Evolutionary conservation across 2,329 filamentous ascomycete species (phyloP).

Genomic region (Pseudogymnoascus sp.): DNA sequence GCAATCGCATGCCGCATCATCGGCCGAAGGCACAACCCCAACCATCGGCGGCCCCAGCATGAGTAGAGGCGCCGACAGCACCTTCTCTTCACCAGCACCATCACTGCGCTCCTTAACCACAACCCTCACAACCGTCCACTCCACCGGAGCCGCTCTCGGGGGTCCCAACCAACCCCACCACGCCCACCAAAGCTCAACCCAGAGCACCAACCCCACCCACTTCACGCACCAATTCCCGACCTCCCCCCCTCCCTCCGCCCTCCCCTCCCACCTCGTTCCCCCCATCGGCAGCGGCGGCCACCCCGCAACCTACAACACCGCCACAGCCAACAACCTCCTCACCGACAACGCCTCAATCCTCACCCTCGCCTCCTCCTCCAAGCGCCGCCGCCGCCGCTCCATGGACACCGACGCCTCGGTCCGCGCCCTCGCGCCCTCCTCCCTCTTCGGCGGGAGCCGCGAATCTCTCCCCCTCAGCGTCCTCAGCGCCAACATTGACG

Average conservation of each 20-base stretch:
- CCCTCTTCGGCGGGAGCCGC: slow-evolving; percentile 71
- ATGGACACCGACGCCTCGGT: slow-evolving; percentile 83
- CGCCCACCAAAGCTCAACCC: slow-evolving; percentile 21
- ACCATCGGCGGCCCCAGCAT: slow-evolving; percentile 58
- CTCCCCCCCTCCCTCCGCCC: slow-evolving; percentile 58
- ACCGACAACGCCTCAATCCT: slow-evolving; percentile 82
- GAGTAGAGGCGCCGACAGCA: slow-evolving; percentile 63
- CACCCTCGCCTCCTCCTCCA: slow-evolving; percentile 74
- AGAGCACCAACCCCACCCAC: slow-evolving; percentile 37
- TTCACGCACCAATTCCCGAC: slow-evolving; percentile 59
- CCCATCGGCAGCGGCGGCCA: slow-evolving; percentile 36
- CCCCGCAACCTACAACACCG: slow-evolving; percentile 66
- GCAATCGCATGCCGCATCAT: slow-evolving; percentile 62
- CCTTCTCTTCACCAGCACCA: slow-evolving; percentile 74
- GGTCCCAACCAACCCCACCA: slow-evolving; percentile 41
- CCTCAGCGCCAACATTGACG: slow-evolving; percentile 61
- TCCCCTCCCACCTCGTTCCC: slow-evolving; percentile 59
- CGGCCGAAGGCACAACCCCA: slow-evolving; percentile 63
- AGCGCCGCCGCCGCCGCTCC: slow-evolving; percentile 66
- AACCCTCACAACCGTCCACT: slow-evolving; percentile 79
- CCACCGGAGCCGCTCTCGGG: slow-evolving; percentile 49
- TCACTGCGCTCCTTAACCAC: slow-evolving; percentile 75
- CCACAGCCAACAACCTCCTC: slow-evolving; percentile 72
- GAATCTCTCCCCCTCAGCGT: slow-evolving; percentile 74
- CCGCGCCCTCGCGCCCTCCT: slow-evolving; percentile 73